Evolutionary conservation across 352 stramenopile genomes (phyloP), one percentile per base, ranked within the genome.

Genomic region (Discostella stelligera): DNA sequence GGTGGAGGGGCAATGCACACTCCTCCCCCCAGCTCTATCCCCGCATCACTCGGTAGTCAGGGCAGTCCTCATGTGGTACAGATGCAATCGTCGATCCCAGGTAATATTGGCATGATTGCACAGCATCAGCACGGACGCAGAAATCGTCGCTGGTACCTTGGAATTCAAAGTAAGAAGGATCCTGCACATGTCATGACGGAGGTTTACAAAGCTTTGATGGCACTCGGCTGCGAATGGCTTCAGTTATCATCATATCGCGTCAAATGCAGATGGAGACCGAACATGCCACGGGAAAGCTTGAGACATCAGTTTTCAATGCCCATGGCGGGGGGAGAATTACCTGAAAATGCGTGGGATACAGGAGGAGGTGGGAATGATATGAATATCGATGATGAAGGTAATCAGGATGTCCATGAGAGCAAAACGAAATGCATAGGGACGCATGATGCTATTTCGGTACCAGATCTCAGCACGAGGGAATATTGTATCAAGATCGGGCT

Each of bases 161-260:
- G 97, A 49, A 99, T 99, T 80, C 97, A 99, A 91, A 98, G 94
- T 77, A 98, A 99, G 84, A 99, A 99, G 85, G 97, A 99, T 73
- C 96, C 97, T 11, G 96, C 96, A 39, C 96, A 99, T 78, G 97
- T 99, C 39, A 99, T 99, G 97, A 99, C 94, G 18, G 97, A 99
- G 84, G 97, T 99, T 21, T 99, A 99, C 90, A 98, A 98, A 82
- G 96, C 97, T 25, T 89, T 99, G 5, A 94, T 96, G 67, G 94
- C 97, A 58, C 89, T 99, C 27, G 93, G 96, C 61, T 99, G 97
- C 79, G 95, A 99, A 78, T 99, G 97, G 97, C 94, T 98, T 25
- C 93, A 98, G 18, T 87, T 98, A 10, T 97, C 95, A 30, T 96
- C 95, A 21, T 99, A 99, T 78, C 94, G 96, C 48, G 96, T 99